These are phyloP conservation scores for Erythrophleum ivorense DNA, from an alignment of 331 rosid species.

Conservation along the genomic window DNA sequence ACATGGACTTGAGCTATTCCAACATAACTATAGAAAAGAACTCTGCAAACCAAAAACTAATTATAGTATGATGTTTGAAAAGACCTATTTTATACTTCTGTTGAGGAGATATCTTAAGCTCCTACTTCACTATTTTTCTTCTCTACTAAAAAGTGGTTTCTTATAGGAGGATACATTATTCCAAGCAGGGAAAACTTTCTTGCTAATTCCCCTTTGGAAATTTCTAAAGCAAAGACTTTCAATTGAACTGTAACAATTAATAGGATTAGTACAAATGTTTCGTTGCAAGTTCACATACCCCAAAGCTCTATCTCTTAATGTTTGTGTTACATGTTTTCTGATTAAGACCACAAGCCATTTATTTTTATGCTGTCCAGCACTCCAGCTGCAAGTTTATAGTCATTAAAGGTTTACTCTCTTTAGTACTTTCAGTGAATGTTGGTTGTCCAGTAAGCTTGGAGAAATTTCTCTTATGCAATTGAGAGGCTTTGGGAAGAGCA, in stretches of 20 bases:
- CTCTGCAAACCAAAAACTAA: conserved; percentile 20
- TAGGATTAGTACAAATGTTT: neutral
- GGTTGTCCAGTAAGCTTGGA: neutral
- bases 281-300: neutral
- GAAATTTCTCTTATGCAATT: neutral
- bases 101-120: neutral
- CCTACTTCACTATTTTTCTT: neutral
- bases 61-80: neutral
- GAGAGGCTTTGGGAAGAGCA: neutral
- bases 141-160: neutral
- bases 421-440: neutral
- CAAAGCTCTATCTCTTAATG: neutral
- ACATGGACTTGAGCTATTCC: conserved; percentile 12
- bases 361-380: neutral
- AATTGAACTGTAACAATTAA: neutral
- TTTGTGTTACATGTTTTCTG: neutral
- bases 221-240: neutral
- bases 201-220: neutral
- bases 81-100: neutral
- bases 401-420: neutral
- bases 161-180: neutral
- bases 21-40: neutral
- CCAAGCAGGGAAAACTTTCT: neutral
- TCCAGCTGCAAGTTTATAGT: neutral
- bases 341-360: neutral